phyloP scores from a whole-genome alignment of 208 protist species.

The Acanthamoeba castellanii region DNA sequence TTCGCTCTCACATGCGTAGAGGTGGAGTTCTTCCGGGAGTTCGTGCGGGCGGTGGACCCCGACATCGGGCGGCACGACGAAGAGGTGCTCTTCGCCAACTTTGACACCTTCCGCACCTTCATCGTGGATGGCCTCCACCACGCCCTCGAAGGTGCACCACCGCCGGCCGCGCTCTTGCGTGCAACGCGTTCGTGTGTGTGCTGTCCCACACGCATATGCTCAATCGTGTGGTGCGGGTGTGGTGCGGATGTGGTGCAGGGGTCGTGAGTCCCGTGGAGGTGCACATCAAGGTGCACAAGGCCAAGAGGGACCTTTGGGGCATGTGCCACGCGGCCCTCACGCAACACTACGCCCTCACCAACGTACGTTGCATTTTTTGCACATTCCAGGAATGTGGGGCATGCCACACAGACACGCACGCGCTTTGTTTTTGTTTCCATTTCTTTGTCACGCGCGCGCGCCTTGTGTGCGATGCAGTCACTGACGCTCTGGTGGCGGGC shows the following conservation, averaged over 20 bases:
- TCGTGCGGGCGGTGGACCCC: not conserved
- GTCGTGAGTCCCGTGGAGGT: not conserved
- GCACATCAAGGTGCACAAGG: slow-evolving; percentile 29
- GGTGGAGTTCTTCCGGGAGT: not conserved
- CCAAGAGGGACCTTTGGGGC: not conserved
- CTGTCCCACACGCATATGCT: not conserved
- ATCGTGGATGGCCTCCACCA: not conserved
- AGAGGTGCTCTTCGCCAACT: not conserved
- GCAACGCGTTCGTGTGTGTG: no score
- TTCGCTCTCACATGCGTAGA: not conserved
- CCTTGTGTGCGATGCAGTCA: no score
- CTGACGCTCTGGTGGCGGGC: no score
- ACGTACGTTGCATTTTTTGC: not conserved
- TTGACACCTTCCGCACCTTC: not conserved
- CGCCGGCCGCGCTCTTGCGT: no score
- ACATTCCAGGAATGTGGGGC: not conserved
- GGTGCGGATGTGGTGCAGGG: not conserved
- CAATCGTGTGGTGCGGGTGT: not conserved
- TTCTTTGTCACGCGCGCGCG: no score
- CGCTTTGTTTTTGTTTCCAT: no score
- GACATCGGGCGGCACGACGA: not conserved
- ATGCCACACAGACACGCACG: no score
- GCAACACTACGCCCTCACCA: not conserved
- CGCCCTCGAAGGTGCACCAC: no score
- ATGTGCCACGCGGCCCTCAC: slow-evolving; percentile 19